Percentiles rank a stretch among this genome's conserved stretches.
Evolutionary conservation across 441 rosid species (phyloP).

Genomic region (Eugenia klotzschiana): DNA sequence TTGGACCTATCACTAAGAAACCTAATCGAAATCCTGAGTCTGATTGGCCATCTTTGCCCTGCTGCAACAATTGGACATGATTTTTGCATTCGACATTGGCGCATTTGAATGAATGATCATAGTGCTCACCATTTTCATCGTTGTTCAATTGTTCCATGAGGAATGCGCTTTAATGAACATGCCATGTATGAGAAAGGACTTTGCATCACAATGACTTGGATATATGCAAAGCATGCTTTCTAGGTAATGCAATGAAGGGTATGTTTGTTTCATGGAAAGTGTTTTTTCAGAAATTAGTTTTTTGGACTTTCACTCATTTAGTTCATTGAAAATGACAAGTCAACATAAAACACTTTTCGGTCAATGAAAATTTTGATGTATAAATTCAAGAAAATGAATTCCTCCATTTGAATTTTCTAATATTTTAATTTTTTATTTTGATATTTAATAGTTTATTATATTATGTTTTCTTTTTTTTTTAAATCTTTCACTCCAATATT

Average conservation of each 20-base stretch:
- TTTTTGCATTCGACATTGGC: neutral
- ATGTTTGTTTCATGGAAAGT: no score
- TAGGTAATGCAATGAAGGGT: neutral
- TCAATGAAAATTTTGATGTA: no score
- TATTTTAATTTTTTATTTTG: no score
- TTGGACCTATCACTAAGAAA: neutral
- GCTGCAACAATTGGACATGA: neutral
- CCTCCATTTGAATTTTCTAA: no score
- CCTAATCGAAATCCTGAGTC: fast-evolving
- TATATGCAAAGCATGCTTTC: neutral
- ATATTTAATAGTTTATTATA: no score
- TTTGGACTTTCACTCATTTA: no score
- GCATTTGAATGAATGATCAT: neutral
- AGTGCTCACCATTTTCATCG: neutral
- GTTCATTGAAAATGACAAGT: no score
- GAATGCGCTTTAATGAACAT: neutral
- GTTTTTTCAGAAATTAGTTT: no score
- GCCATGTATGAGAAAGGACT: neutral
- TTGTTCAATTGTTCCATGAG: neutral
- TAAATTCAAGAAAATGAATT: no score
- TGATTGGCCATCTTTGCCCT: neutral
- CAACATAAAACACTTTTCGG: no score
- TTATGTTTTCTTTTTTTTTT: no score
- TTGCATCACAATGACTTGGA: neutral
- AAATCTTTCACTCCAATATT: no score